Percentiles rank a stretch among this genome's conserved stretches.
These are phyloP conservation scores for Ceriops zippeliana DNA, from an alignment of 345 rosid genomes.

Conservation along the genomic window DNA sequence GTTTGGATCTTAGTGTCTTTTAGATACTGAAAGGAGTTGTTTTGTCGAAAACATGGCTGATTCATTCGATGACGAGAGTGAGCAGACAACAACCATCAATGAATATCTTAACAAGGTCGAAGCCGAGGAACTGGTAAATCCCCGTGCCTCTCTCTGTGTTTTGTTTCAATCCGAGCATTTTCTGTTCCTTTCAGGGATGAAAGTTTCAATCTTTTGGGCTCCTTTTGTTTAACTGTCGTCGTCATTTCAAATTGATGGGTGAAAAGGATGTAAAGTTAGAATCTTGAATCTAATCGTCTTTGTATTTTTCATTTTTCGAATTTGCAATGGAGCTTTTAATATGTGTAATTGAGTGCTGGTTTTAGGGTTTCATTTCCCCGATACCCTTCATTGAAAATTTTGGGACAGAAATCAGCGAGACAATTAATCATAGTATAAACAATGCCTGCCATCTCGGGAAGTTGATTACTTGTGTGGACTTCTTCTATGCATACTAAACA, in stretches of 20 bases:
- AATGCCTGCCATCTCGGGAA: no score
- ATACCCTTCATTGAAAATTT: background rate
- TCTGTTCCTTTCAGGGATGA: background rate
- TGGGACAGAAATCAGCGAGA: background rate
- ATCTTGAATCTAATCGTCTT: no score
- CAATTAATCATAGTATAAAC: no score
- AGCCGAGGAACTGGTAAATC: slow-evolving; percentile 74
- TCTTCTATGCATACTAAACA: no score
- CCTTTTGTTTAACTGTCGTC: no score
- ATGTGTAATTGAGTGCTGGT: no score
- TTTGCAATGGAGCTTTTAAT: no score
- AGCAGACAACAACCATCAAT: slow-evolving; percentile 59
- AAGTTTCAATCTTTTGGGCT: background rate
- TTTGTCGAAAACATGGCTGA: slow-evolving; percentile 34
- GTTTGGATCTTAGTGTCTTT: background rate
- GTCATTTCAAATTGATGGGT: no score
- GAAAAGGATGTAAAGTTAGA: no score
- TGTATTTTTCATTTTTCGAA: no score
- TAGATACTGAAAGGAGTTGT: background rate
- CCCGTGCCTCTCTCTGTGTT: background rate
- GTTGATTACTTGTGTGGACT: no score
- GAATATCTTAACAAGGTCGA: slow-evolving; percentile 82
- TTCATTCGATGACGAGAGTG: slow-evolving; percentile 64
- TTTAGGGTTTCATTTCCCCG: no score
- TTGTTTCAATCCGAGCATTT: background rate